These are phyloP conservation scores for Batrachochytrium dendrobatidis DNA, from an alignment of 371 early-diverging fungal genomes.

Conservation along the genomic window DNA sequence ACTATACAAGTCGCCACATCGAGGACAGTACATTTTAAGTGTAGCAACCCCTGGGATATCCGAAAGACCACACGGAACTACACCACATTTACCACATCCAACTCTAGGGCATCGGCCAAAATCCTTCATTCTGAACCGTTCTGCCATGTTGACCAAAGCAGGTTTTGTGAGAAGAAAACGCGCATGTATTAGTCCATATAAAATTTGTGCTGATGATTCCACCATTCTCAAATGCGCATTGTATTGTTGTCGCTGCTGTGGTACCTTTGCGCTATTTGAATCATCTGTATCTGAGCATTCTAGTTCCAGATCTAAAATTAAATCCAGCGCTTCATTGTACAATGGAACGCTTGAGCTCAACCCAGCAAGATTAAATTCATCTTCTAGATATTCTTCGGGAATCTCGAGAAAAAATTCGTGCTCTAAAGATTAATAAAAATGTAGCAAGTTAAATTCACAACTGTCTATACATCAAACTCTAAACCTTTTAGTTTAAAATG, in stretches of 20 bases:
- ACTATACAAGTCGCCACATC: slow-evolving; percentile 92
- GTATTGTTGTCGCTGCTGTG: neutral
- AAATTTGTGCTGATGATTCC: slow-evolving; percentile 35
- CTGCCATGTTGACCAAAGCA: slow-evolving; percentile 85
- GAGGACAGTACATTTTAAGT: slow-evolving; percentile 87
- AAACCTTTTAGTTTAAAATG: neutral
- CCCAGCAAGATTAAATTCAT: slow-evolving; percentile 95
- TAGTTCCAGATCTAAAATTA: slow-evolving; percentile 86
- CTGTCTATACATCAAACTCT: neutral
- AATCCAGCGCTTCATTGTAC: slow-evolving; percentile 80
- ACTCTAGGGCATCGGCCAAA: slow-evolving; percentile 96
- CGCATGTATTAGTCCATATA: slow-evolving; percentile 91
- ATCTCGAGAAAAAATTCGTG: slow-evolving; percentile 93
- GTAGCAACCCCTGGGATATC: slow-evolving; percentile 75
- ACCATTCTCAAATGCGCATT: neutral
- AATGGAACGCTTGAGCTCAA: slow-evolving; percentile 68
- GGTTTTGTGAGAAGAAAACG: slow-evolving; percentile 83
- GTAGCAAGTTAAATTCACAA: neutral
- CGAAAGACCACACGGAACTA: slow-evolving; percentile 82
- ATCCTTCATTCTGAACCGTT: slow-evolving; percentile 78
- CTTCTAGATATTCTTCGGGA: slow-evolving; percentile 90
- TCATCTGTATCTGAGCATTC: slow-evolving; percentile 15
- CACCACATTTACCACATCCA: slow-evolving; percentile 72
- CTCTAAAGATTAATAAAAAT: slow-evolving; percentile 35
- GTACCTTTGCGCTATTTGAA: neutral